phyloP scores from a whole-genome alignment of 768 basidiomycete genomes.

The Leccinum incarnatum region DNA sequence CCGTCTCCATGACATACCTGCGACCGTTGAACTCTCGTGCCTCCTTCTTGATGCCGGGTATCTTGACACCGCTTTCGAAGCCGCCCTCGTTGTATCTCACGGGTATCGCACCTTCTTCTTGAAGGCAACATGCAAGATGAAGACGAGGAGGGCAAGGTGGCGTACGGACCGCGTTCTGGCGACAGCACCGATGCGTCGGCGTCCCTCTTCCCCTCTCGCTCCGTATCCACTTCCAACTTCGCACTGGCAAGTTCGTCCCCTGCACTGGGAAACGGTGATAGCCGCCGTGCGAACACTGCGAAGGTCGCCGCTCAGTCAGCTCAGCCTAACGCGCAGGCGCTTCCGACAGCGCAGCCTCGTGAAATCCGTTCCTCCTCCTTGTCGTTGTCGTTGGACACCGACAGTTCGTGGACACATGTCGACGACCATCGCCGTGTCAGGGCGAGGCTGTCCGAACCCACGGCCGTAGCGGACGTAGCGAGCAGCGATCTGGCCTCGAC shows the following conservation, averaged over 20 bases:
- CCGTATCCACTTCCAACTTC: background rate
- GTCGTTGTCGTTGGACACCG: constrained; percentile 39
- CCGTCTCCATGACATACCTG: constrained; percentile 77
- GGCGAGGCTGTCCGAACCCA: constrained; percentile 4
- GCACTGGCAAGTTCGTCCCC: background rate
- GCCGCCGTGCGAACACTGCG: constrained; percentile 1
- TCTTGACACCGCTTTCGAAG: constrained; percentile 63
- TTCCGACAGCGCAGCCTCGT: constrained; percentile 25
- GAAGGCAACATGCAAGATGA: background rate
- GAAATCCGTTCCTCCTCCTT: constrained; percentile 16
- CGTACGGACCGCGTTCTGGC: constrained; percentile 3
- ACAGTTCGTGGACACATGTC: constrained; percentile 74
- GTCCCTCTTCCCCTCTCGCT: constrained; percentile 1
- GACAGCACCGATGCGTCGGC: constrained; percentile 20
- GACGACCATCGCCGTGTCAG: constrained; percentile 36
- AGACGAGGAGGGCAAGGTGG: constrained; percentile 17
- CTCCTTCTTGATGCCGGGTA: constrained; percentile 77
- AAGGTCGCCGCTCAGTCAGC: background rate
- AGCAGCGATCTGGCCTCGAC: constrained; percentile 56
- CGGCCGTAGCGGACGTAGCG: constrained; percentile 34
- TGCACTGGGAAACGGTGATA: background rate
- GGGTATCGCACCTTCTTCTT: constrained; percentile 75
- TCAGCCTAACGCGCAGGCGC: background rate
- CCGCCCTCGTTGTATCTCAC: constrained; percentile 77
- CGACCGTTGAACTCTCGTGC: constrained; percentile 73